phyloP scores from a whole-genome alignment of 768 basidiomycete genomes.

The Hericium rajendrae region DNA sequence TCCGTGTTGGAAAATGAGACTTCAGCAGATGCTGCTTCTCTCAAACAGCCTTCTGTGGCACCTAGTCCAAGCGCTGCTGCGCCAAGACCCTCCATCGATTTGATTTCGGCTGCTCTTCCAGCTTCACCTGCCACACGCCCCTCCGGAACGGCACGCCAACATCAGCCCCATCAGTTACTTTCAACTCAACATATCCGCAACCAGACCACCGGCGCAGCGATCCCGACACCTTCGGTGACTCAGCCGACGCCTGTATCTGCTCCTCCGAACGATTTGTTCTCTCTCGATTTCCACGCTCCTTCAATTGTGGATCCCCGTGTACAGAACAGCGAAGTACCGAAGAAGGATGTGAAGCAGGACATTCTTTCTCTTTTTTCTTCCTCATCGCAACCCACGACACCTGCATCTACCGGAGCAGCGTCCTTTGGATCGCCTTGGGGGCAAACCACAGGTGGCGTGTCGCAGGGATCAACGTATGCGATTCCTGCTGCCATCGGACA shows the following conservation, averaged over 20 bases:
- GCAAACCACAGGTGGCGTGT: neutral
- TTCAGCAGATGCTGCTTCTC: slow-evolving; percentile 14
- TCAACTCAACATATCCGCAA: slow-evolving; percentile 23
- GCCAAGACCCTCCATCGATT: slow-evolving; percentile 19
- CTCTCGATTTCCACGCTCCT: slow-evolving; percentile 77
- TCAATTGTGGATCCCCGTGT: slow-evolving; percentile 12
- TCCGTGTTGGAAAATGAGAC: slow-evolving; percentile 52
- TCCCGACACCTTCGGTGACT: slow-evolving; percentile 15
- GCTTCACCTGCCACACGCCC: slow-evolving; percentile 14
- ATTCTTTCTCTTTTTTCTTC: slow-evolving; percentile 76
- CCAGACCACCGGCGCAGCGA: neutral
- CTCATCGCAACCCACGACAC: slow-evolving; percentile 23
- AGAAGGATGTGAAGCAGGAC: slow-evolving; percentile 75
- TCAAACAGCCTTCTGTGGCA: slow-evolving; percentile 8
- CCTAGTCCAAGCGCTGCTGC: neutral
- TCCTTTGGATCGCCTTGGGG: slow-evolving; percentile 20
- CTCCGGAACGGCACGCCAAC: slow-evolving; percentile 29
- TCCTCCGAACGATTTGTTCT: slow-evolving; percentile 61
- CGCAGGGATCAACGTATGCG: slow-evolving; percentile 3
- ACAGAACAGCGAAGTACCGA: slow-evolving; percentile 25
- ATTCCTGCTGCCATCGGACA: slow-evolving; percentile 27
- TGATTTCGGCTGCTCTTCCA: slow-evolving; percentile 21
- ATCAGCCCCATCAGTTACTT: slow-evolving; percentile 46
- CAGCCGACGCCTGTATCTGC: slow-evolving; percentile 20
- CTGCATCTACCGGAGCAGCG: slow-evolving; percentile 9